Conservation (phyloP, 805 yeast genomes). For the Saccharomycopsis sp. region DNA sequence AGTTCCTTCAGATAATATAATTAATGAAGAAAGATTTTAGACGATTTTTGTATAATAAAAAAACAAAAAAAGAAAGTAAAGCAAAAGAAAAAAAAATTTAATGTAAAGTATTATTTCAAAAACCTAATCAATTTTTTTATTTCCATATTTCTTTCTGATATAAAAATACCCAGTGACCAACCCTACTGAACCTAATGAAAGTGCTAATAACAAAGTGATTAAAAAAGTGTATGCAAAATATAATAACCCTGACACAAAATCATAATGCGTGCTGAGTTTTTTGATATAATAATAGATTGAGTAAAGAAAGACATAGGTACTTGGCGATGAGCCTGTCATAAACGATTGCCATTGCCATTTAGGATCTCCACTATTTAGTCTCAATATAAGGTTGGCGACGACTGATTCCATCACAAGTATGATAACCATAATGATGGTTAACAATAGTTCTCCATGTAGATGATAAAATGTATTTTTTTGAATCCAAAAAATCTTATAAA, state of each 20-base stretch:
- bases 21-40: no score
- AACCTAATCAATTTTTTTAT: constrained; percentile 43
- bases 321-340: constrained; percentile 58
- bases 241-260: constrained; percentile 54
- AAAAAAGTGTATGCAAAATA: constrained; percentile 66
- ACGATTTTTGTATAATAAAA: neutral
- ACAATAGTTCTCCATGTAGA: constrained; percentile 66
- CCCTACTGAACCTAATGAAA: constrained; percentile 70
- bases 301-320: constrained; percentile 59
- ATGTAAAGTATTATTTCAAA: constrained; percentile 1
- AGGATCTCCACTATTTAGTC: constrained; percentile 28
- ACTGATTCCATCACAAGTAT: constrained; percentile 64
- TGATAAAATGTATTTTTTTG: constrained; percentile 71
- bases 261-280: constrained; percentile 45
- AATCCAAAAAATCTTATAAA: constrained; percentile 70
- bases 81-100: neutral
- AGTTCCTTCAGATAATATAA: no score
- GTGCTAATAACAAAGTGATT: constrained; percentile 49
- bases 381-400: constrained; percentile 58
- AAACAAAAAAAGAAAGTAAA: neutral
- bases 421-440: constrained; percentile 47
- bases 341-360: constrained; percentile 84
- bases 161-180: constrained; percentile 57
- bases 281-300: constrained; percentile 55
- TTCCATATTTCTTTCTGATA: constrained; percentile 49